Conservation (phyloP, 208 protist species). For the Vickermania spadyakhi region DNA sequence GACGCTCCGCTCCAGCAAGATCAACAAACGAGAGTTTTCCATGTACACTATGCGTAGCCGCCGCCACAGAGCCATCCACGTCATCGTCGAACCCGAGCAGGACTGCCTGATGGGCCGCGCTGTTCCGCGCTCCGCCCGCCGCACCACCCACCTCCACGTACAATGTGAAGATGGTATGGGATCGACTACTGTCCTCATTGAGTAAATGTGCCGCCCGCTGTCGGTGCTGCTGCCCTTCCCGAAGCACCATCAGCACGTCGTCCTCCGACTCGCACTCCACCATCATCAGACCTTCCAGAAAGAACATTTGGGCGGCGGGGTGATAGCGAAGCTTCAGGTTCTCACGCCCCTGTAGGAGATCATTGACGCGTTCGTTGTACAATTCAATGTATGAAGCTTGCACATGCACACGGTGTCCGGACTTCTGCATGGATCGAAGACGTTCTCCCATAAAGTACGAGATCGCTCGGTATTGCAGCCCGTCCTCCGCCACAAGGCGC, state of each 20-base stretch:
- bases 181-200: conserved; percentile 86
- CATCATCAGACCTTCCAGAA: conserved; percentile 75
- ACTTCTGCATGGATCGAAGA: conserved; percentile 17
- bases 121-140: background rate
- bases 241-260: conserved; percentile 72
- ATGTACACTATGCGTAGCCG: conserved; percentile 15
- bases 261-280: conserved; percentile 63
- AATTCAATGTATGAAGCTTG: conserved; percentile 78
- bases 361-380: conserved; percentile 81
- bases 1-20: conserved; percentile 90
- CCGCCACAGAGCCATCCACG: conserved; percentile 5
- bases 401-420: conserved; percentile 7
- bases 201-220: conserved; percentile 62
- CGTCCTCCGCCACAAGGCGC: conserved; percentile 40
- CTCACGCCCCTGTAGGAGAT: conserved; percentile 56
- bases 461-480: conserved; percentile 59
- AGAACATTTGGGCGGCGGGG: conserved; percentile 54
- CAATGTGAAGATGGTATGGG: conserved; percentile 87
- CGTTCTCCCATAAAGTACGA: conserved; percentile 27
- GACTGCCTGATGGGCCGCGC: background rate
- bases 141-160: conserved; percentile 37
- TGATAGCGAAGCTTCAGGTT: conserved; percentile 71
- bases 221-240: conserved; percentile 73
- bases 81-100: background rate
- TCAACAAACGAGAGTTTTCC: conserved; percentile 90